phyloP scores from a whole-genome alignment of 1,284 basidiomycete genomes.

The Gomphus sp. region DNA sequence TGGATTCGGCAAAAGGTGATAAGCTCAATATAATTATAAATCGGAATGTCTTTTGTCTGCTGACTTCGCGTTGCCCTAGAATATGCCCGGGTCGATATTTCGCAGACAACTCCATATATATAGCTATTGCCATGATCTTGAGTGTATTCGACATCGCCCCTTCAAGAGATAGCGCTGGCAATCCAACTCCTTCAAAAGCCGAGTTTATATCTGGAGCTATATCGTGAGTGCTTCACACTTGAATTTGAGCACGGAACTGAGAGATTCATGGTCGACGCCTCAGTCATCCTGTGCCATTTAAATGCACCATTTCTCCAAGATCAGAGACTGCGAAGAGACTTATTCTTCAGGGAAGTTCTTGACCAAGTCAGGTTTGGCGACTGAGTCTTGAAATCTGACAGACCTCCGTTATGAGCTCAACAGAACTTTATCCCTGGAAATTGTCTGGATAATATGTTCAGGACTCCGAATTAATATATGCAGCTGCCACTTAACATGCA shows the following conservation, averaged over 20 bases:
- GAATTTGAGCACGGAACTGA: not conserved
- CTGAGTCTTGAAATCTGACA: no score
- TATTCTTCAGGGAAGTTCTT: no score
- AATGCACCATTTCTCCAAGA: not conserved
- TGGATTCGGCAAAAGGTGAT: slow-evolving; percentile 5
- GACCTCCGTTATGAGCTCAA: no score
- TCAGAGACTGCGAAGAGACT: no score
- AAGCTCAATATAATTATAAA: not conserved
- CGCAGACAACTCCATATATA: slow-evolving; percentile 13
- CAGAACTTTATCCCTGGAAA: no score
- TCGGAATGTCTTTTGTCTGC: not conserved
- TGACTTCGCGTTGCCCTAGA: not conserved
- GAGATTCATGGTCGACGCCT: not conserved
- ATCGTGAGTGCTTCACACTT: not conserved
- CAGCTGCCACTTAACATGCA: no score
- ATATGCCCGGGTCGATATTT: slow-evolving; percentile 15
- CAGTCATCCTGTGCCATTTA: no score
- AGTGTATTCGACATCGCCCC: slow-evolving; percentile 13
- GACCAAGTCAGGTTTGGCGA: no score
- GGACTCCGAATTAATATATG: no score
- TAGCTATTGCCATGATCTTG: slow-evolving; percentile 13
- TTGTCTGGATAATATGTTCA: no score
- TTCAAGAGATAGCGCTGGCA: not conserved
- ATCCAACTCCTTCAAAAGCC: not conserved
- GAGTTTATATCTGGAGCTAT: not conserved